Conservation (phyloP, 2,329 filamentous ascomycete species). For the Mycosphaerelloides madeirae region DNA sequence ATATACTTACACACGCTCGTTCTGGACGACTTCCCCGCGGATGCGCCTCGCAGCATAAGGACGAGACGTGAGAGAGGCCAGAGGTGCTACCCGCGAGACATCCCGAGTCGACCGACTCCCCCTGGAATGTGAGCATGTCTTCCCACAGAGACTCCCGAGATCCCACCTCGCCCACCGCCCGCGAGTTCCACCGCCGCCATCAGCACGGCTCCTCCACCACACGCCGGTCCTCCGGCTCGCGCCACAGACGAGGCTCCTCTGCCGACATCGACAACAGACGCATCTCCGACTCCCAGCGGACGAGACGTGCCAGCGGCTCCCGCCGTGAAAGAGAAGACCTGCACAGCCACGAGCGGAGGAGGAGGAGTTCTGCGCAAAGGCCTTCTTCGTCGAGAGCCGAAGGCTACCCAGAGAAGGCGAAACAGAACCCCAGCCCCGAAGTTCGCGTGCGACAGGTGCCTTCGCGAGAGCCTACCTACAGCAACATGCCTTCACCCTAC, state of each 20-base stretch:
- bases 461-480: slow-evolving; percentile 32
- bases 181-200: slow-evolving; percentile 11
- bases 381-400: slow-evolving; percentile 11
- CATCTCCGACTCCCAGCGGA: slow-evolving; percentile 17
- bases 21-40: too few relatives aligned
- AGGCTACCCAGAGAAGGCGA: slow-evolving; percentile 26
- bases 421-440: slow-evolving; percentile 24
- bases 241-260: slow-evolving; percentile 62
- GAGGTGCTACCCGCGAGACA: background rate
- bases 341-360: slow-evolving; percentile 16
- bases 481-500: slow-evolving; percentile 42
- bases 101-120: background rate
- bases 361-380: slow-evolving; percentile 19
- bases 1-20: too few relatives aligned
- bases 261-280: slow-evolving; percentile 53
- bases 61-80: background rate
- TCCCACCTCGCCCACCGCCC: slow-evolving; percentile 2
- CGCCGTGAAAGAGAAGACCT: slow-evolving; percentile 16
- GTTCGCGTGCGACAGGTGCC: slow-evolving; percentile 15
- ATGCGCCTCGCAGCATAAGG: background rate
- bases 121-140: slow-evolving; percentile 18
- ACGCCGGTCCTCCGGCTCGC: slow-evolving; percentile 50
- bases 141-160: slow-evolving; percentile 15
- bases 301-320: slow-evolving; percentile 20
- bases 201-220: slow-evolving; percentile 5